A percentile compares a stretch with the other conserved stretches of the same genome.
phyloP scores from a whole-genome alignment of 1,139 yeast species.

The Sugiyamaella xylanicola region DNA sequence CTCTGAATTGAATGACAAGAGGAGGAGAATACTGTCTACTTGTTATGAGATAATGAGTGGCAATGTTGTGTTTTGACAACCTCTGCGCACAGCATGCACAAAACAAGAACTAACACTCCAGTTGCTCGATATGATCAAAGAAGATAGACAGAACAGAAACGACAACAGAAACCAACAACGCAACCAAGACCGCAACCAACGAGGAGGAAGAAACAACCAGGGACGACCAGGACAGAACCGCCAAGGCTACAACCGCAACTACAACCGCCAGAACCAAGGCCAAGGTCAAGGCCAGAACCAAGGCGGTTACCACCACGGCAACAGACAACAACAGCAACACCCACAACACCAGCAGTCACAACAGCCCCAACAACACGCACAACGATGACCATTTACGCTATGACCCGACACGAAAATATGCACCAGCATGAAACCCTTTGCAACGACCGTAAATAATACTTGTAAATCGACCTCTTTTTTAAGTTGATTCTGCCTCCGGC shows the following conservation, averaged over 20 bases:
- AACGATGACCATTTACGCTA: slow-evolving; percentile 20
- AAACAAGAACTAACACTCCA: slow-evolving; percentile 3
- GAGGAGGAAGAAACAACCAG: slow-evolving; percentile 31
- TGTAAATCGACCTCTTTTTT: neutral
- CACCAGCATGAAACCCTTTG: slow-evolving; percentile 5
- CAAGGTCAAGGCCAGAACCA: neutral
- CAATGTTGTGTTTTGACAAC: too few relatives aligned
- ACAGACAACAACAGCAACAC: slow-evolving; percentile 13
- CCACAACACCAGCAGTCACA: slow-evolving; percentile 31
- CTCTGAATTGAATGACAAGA: neutral
- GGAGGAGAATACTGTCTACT: too few relatives aligned
- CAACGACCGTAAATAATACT: slow-evolving; percentile 11
- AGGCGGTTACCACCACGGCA: slow-evolving; percentile 5
- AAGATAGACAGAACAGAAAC: slow-evolving; percentile 72
- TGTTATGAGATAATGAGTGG: too few relatives aligned
- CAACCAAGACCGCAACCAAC: slow-evolving; percentile 47
- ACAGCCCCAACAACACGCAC: slow-evolving; percentile 30
- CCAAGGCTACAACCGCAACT: slow-evolving; percentile 33
- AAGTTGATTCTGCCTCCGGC: neutral
- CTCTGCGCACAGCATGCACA: neutral
- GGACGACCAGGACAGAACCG: slow-evolving; percentile 32
- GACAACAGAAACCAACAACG: slow-evolving; percentile 51
- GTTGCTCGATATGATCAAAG: slow-evolving; percentile 59
- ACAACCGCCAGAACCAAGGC: slow-evolving; percentile 11
- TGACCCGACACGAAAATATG: slow-evolving; percentile 9